phyloP scores from a whole-genome alignment of 2,329 filamentous ascomycete species.

The Paraconiothyrium brasiliense region DNA sequence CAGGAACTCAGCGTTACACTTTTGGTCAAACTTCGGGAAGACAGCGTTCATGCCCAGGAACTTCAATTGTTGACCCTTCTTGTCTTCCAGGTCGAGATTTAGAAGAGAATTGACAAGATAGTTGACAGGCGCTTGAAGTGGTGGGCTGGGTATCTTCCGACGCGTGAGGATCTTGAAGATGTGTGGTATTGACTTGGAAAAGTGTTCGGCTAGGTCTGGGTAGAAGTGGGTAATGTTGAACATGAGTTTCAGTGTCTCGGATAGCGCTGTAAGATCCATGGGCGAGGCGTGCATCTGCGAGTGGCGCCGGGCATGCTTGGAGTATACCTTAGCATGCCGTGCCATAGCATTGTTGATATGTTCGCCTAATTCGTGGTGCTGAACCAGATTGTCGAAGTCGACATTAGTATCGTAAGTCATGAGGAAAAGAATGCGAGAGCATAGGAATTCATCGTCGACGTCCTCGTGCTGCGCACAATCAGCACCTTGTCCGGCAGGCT shows the following conservation, averaged over 20 bases:
- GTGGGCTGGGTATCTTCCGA: constrained; percentile 68
- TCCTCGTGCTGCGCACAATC: constrained; percentile 64
- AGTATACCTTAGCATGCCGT: constrained; percentile 67
- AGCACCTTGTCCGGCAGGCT: neutral
- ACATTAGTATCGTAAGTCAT: constrained; percentile 80
- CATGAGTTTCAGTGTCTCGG: constrained; percentile 84
- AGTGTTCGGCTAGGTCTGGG: constrained; percentile 67
- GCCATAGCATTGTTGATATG: constrained; percentile 74
- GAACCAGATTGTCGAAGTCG: constrained; percentile 71
- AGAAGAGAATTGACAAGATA: constrained; percentile 82
- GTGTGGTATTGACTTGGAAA: constrained; percentile 73
- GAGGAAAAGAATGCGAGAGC: constrained; percentile 80
- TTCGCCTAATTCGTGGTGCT: constrained; percentile 72
- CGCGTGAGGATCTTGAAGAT: constrained; percentile 75
- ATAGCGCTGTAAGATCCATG: constrained; percentile 81
- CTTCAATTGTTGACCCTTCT: constrained; percentile 53
- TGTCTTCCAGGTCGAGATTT: constrained; percentile 74
- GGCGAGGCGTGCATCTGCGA: constrained; percentile 54
- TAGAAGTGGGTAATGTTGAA: constrained; percentile 88
- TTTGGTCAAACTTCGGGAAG: constrained; percentile 72
- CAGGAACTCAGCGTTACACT: constrained; percentile 69
- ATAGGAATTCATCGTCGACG: constrained; percentile 86
- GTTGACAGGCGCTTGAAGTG: constrained; percentile 76
- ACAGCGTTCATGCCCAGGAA: constrained; percentile 61
- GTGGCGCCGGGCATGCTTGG: constrained; percentile 41